Conservation (phyloP, 2,329 filamentous ascomycete genomes). For the Alternaria arbusti region DNA sequence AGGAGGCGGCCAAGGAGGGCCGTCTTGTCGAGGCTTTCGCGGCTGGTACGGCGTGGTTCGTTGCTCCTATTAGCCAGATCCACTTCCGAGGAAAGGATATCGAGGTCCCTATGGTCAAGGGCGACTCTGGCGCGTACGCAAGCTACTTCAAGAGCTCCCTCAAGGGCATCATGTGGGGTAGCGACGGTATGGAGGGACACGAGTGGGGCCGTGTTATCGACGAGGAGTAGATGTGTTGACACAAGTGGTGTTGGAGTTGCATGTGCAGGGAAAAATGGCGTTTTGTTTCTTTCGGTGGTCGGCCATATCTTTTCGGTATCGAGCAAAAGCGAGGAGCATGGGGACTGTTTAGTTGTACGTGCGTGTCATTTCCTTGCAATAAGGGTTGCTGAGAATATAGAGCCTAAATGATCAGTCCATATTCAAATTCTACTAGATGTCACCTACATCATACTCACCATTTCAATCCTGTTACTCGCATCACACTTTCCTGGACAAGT, state of each 20-base stretch:
- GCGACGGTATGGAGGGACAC: conserved; percentile 50
- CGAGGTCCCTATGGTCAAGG: conserved; percentile 50
- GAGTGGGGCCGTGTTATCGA: conserved; percentile 57
- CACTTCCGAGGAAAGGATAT: conserved; percentile 55
- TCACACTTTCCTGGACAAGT: background rate
- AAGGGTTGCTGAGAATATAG: background rate
- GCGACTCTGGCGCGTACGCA: conserved; percentile 52
- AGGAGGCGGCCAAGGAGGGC: conserved; percentile 75
- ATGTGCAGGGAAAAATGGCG: background rate
- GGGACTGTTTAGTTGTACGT: background rate
- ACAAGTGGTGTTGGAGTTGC: background rate
- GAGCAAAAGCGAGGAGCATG: background rate
- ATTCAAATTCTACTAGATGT: background rate
- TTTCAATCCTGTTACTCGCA: background rate
- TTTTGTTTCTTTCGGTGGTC: background rate
- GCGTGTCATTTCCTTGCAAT: background rate
- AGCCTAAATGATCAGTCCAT: background rate
- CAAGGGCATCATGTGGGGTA: conserved; percentile 58
- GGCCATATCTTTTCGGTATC: background rate
- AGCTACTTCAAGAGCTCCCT: conserved; percentile 54
- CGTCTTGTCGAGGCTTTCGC: conserved; percentile 84
- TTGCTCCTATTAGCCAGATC: conserved; percentile 55
- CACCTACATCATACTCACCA: background rate
- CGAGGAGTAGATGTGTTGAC: conserved; percentile 34
- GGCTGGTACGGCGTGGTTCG: conserved; percentile 75